phyloP scores from a whole-genome alignment of 306 rosid genomes.

The Cucumis hystrix region DNA sequence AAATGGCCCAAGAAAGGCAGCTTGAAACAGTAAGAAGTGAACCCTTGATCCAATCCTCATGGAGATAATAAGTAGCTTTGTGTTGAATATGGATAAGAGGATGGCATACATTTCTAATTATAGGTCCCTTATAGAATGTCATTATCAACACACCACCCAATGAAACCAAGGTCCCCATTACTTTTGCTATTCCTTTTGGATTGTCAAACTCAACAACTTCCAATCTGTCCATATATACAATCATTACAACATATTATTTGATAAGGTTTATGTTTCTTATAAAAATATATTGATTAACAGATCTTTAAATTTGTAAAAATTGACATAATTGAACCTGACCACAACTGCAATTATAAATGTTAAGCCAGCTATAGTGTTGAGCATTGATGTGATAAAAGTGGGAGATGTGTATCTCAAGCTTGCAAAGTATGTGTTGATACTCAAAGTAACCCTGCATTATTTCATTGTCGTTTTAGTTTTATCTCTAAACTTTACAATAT shows the following conservation, averaged over 20 bases:
- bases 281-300: background rate
- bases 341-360: conserved; percentile 64
- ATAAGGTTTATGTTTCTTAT: background rate
- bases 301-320: background rate
- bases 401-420: conserved; percentile 70
- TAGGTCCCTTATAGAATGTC: conserved; percentile 70
- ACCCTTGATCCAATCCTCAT: conserved; percentile 61
- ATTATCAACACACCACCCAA: conserved; percentile 63
- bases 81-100: conserved; percentile 41
- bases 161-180: conserved; percentile 49
- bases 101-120: conserved; percentile 32
- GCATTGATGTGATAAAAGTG: conserved; percentile 52
- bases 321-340: conserved; percentile 24
- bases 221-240: conserved; percentile 17
- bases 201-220: conserved; percentile 38
- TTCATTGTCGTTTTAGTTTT: background rate
- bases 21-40: conserved; percentile 54
- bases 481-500: background rate
- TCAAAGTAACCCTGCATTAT: conserved; percentile 42
- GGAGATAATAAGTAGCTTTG: conserved; percentile 18
- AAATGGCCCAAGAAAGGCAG: conserved; percentile 65
- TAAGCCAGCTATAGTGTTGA: conserved; percentile 58
- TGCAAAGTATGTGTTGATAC: conserved; percentile 61
- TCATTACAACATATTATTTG: background rate
- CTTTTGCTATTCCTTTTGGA: conserved; percentile 51